phyloP scores from a whole-genome alignment of 169 alveolate genomes.

The Condylostoma magnum region DNA sequence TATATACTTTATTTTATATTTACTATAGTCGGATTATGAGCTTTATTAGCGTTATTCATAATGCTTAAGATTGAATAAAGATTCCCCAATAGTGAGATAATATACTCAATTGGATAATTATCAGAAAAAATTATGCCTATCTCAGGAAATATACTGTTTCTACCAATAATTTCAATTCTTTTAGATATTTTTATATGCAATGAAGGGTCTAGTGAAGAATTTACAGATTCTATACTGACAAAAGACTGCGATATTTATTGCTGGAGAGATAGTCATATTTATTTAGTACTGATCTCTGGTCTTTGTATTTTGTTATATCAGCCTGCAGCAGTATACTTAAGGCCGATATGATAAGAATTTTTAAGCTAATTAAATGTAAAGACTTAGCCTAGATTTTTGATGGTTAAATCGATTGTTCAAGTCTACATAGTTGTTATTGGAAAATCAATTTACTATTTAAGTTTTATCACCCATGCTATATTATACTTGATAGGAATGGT shows the following conservation, averaged over 20 bases:
- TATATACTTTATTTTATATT: not conserved
- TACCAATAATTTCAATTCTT: not conserved
- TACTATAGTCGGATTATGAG: not conserved
- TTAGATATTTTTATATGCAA: not conserved
- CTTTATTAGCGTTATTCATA: not conserved
- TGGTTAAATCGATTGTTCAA: not conserved
- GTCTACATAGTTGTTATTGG: not conserved
- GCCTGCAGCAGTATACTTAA: not conserved
- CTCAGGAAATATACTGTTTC: no score
- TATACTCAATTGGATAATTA: not conserved
- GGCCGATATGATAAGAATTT: not conserved
- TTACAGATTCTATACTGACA: not conserved
- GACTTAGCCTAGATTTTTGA: not conserved
- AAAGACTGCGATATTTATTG: conserved; percentile 1
- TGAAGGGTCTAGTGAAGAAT: not conserved
- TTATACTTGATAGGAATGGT: no score
- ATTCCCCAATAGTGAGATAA: not conserved
- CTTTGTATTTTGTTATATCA: not conserved
- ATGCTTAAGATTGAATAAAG: not conserved
- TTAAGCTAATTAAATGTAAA: not conserved
- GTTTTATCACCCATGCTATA: not conserved
- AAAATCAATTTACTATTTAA: not conserved
- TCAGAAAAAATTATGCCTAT: no score
- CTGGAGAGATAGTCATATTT: not conserved
- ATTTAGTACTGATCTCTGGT: not conserved